Base-by-base conservation (phyloP, 1,139 yeast species). In the Yamadazyma pseudoaaseri region DNA sequence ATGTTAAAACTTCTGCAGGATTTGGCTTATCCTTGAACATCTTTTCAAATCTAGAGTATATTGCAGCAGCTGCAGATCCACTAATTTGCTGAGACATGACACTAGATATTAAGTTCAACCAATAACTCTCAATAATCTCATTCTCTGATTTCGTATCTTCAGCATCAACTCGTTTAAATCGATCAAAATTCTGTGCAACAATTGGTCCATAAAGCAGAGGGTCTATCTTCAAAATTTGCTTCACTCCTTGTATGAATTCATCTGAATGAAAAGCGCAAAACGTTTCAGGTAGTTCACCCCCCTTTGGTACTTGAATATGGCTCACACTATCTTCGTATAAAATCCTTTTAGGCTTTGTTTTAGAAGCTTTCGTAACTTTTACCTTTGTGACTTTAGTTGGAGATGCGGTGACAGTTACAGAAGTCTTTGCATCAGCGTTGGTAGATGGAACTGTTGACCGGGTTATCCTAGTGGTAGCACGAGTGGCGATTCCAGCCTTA, bases 81-180 rank as follows among this genome's bases (percentile, higher is more conserved):
- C 92, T 82, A 4, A 89, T 81, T 53, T 89, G 96, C 58, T 89
- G 96, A 1, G 86, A 76, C 11, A 86, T 73, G 6, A 87, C 73
- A 52, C 60, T 74, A 48, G 54, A 44, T 0, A 70, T 47, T 28
- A 70, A 49, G 22, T 64, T 47, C 29, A 58, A 51, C 75, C 75
- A 70, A 43, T 68, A 68, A 14, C 42, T 60, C 55, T 47, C 65
- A 64, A 52, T 70, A 51, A 43, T 49, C 45, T 40, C 67, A 44
- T 44, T 26, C 9, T 45, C 43, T n/a, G 25, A 8, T 26, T 37
- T 32, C 35, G 44, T 41, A 38, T 11, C 47, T 36, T 38, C 62
- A 51, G 12, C 49, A 48, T 15, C 42, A 36, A 14, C 40, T 31
- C 5, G 46, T 29, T 38, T 58, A 45, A 39, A 70, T n/a, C 32